Evolutionary conservation across 305 asterid genomes (phyloP), one percentile per base, ranked within the genome.

Genomic region (Galium porrigens): DNA sequence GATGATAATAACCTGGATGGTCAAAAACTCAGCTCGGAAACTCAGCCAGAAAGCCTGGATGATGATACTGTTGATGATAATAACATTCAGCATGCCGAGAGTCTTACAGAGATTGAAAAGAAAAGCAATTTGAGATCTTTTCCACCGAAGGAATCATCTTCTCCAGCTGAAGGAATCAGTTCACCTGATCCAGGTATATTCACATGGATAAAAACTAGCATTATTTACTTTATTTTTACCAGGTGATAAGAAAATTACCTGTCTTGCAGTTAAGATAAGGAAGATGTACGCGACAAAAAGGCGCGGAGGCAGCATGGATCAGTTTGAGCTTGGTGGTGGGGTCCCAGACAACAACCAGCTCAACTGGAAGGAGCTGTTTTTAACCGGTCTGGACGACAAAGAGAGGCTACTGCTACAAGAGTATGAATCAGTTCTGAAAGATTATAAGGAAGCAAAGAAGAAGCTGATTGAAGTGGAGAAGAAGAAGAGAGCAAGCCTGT

Each of bases 401-500:
- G 82, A 72, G 69, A 72, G 73, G 80, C 74, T 77, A 62, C 66
- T 80, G 51, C 73, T 80, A 10, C 68, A 80, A 36, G 82, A 77
- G 68, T 77, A 77, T 75, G 71, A 78, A n/a, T 72, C 77, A 44
- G 64, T 70, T 17, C 81, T 77, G 58, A 68, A 77, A 70, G 71
- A 77, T 58, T 75, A 74, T 70, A 80, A 73, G 73, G 85, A 79
- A 18, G 71, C 72, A 33, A 80, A 70, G 75, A 80, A 63, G 77
- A 80, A 77, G 72, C 85, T 80, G 25, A 77, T 68, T 70, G 82
- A 77, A 65, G 80, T 72, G 32, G 82, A 77, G 68, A 80, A 80
- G 77, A 74, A 70, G 73, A 78, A 76, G 60, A 58, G 82, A 57
- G 80, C 80, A 3, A 67, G 73, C 65, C 77, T 68, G 61, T 78